Base-by-base conservation (phyloP, 495 filamentous ascomycete species). In the Penicillium samsonianum region DNA sequence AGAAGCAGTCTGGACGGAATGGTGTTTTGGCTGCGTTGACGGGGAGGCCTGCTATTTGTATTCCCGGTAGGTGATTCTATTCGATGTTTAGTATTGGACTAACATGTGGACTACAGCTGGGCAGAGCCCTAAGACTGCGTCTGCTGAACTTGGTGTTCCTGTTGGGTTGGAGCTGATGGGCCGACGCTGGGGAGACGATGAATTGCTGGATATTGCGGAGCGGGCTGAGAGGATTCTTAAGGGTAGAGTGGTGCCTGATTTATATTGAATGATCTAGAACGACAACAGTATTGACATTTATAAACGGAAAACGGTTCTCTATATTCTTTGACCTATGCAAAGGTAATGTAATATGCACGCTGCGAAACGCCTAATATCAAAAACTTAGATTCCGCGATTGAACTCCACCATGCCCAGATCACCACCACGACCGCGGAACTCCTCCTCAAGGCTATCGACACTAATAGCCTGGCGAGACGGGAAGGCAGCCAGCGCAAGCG, bases 381-480 rank as follows among this genome's bases (percentile, higher is more conserved):
- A 26, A 26, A 19, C 45, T 73, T 78, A 95, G 64, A 96, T 94
- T 2, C 92, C 92, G 55, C 92, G 80, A 68, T 97, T 96, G 67
- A 97, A 97, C 65, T 90, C 90, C 9, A 97, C 89, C 81, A 87
- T 76, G 0, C 87, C 90, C 19, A 78, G 80, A 45, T 85, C 75
- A 0, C 90, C 91, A n/a, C 88, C 90, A 47, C 80, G 80, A 1
- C 82, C 85, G 74, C 84, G 84, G 69, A 98, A 96, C 74, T 96
- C 87, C 61, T 86, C 73, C 78, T 97, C 94, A 42, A 98, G 67
- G 17, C 74, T 84, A 9, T 78, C 75, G 0, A 88, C 91, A 54
- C 76, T 81, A 20, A 96, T 87, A 49, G 80, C 80, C 78, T 98
- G 92, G 53, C 90, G 77, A 78, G 96, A 90, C 11, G 94, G 94